Conservation (phyloP, 2,329 filamentous ascomycete genomes). For the Ceratocystis variospora region DNA sequence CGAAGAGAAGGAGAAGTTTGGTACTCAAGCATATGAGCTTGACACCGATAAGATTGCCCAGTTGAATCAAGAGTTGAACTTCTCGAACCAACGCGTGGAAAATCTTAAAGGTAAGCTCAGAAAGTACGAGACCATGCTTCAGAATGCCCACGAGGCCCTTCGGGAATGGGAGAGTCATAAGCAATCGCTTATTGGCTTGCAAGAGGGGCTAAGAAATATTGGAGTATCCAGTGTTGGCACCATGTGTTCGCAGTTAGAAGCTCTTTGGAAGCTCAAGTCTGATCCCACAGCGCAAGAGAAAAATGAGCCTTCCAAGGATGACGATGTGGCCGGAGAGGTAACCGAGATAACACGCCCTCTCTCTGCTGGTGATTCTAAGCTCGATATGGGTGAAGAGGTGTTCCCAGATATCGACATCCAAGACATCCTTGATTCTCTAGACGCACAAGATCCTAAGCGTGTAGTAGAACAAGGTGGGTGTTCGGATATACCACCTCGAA, state of each 20-base stretch:
- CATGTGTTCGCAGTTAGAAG: conserved; percentile 12
- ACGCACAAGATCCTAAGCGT: conserved; percentile 14
- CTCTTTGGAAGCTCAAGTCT: conserved; percentile 7
- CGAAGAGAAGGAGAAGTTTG: background rate
- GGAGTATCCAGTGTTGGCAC: conserved; percentile 7
- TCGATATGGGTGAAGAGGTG: conserved; percentile 10
- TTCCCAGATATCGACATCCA: conserved; percentile 17
- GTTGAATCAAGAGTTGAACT: conserved; percentile 1
- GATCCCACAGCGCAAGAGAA: background rate
- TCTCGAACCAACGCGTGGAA: conserved; percentile 20
- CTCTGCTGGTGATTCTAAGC: background rate
- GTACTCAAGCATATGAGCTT: background rate
- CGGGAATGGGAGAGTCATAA: conserved; percentile 17
- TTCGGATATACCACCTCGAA: no score
- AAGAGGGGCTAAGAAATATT: conserved; percentile 9
- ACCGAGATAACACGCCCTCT: background rate
- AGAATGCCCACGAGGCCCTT: conserved; percentile 13
- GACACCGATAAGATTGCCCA: background rate
- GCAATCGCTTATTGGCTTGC: conserved; percentile 8
- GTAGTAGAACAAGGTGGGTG: no score
- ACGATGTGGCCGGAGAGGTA: background rate
- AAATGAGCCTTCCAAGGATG: background rate
- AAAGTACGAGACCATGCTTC: conserved; percentile 13
- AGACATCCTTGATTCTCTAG: conserved; percentile 14
- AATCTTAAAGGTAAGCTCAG: conserved; percentile 18